Percentiles rank a stretch among this genome's conserved stretches.
Evolutionary conservation across 2,329 filamentous ascomycete genomes (phyloP).

Genomic region (Fusarium sp.): DNA sequence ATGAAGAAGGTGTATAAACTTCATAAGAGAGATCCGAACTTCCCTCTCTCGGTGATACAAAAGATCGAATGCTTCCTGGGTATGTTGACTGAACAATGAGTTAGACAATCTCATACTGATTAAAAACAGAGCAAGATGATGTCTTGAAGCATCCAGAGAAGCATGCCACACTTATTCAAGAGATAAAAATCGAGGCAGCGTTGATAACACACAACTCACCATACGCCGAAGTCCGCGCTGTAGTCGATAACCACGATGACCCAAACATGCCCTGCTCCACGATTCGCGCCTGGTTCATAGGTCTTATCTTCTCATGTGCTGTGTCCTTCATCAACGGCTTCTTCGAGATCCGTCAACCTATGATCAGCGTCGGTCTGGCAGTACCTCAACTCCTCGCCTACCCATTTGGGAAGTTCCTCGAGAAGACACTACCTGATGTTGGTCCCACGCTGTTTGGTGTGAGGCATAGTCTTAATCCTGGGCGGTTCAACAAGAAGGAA

Average conservation of each 20-base stretch:
- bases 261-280: conserved; percentile 63
- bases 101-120: no score
- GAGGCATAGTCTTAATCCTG: conserved; percentile 64
- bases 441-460: conserved; percentile 60
- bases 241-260: conserved; percentile 65
- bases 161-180: conserved; percentile 55
- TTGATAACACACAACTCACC: conserved; percentile 65
- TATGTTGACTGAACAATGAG: conserved; percentile 34
- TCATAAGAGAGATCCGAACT: conserved; percentile 54
- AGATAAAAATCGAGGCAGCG: conserved; percentile 64
- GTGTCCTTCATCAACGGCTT: conserved; percentile 66
- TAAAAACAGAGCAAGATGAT: conserved; percentile 31
- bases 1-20: conserved; percentile 51
- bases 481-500: conserved; percentile 68
- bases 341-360: conserved; percentile 66
- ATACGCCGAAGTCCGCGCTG: conserved; percentile 66
- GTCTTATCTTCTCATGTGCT: conserved; percentile 60
- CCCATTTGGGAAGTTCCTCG: conserved; percentile 63
- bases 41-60: conserved; percentile 50
- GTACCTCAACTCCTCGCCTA: conserved; percentile 69
- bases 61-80: conserved; percentile 53
- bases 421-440: conserved; percentile 61
- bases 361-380: conserved; percentile 63
- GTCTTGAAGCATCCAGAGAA: conserved; percentile 53
- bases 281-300: conserved; percentile 64